Percentiles rank a stretch among this genome's conserved stretches.
These are phyloP conservation scores for Aspergillus spinulosporus DNA, from an alignment of 2,329 filamentous ascomycete genomes.

Conservation along the genomic window DNA sequence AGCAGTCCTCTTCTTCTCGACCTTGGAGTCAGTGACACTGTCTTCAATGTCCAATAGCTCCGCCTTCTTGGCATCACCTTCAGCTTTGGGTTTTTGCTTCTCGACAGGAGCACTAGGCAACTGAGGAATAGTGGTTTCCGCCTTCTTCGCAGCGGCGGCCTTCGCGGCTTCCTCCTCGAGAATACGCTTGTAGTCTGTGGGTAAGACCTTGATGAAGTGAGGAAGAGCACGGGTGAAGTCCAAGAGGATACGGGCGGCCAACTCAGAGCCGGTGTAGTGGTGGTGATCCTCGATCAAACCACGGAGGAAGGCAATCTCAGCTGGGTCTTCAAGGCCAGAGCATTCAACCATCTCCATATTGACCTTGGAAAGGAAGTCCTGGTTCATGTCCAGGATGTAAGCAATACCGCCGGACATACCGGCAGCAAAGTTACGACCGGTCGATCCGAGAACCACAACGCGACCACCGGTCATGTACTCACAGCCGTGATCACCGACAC, in stretches of 20 bases:
- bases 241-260: slow-evolving; percentile 87
- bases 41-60: slow-evolving; percentile 87
- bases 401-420: slow-evolving; percentile 99
- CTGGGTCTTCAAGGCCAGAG: slow-evolving; percentile 75
- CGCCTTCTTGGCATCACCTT: slow-evolving; percentile 64
- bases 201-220: slow-evolving; percentile 89
- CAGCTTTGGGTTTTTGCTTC: slow-evolving; percentile 58
- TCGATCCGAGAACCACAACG: slow-evolving; percentile 80
- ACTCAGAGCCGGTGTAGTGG: slow-evolving; percentile 95
- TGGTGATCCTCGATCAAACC: slow-evolving; percentile 95
- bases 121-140: slow-evolving; percentile 76
- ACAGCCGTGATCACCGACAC: slow-evolving; percentile 92
- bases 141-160: slow-evolving; percentile 79
- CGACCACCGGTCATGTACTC: slow-evolving; percentile 99
- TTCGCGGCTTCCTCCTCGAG: slow-evolving; percentile 82
- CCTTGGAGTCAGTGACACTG: slow-evolving; percentile 77
- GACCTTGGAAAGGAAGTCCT: slow-evolving; percentile 88
- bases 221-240: slow-evolving; percentile 91
- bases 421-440: slow-evolving; percentile 94
- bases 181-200: slow-evolving; percentile 94
- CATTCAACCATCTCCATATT: slow-evolving; percentile 98
- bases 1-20: slow-evolving; percentile 85
- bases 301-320: slow-evolving; percentile 86
- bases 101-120: slow-evolving; percentile 62
- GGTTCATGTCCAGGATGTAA: slow-evolving; percentile 85